phyloP scores from a whole-genome alignment of 495 filamentous ascomycete genomes.

The Bryoglossum gracile region DNA sequence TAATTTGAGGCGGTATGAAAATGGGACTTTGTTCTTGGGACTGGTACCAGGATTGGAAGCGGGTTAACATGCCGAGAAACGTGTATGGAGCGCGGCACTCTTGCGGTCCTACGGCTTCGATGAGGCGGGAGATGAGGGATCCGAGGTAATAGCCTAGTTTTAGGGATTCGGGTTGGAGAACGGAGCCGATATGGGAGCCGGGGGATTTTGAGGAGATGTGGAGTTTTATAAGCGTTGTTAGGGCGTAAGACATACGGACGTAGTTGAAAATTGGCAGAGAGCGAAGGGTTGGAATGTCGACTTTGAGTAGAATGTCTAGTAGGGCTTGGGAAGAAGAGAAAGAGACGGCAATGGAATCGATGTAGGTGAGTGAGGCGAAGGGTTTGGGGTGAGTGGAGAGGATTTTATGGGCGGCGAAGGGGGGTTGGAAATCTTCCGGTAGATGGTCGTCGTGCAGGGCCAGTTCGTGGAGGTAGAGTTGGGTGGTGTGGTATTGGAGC shows the following conservation, averaged over 20 bases:
- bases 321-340: conserved; percentile 42
- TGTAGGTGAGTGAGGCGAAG: conserved; percentile 36
- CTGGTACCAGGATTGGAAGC: conserved; percentile 10
- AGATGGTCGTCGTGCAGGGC: conserved; percentile 45
- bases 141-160: conserved; percentile 42
- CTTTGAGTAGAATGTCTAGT: conserved; percentile 38
- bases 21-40: conserved; percentile 9
- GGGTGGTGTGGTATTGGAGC: conserved; percentile 40
- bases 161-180: conserved; percentile 35
- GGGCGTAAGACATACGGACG: conserved; percentile 35
- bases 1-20: not conserved
- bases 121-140: conserved; percentile 31
- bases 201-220: conserved; percentile 39
- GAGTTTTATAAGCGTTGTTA: conserved; percentile 44
- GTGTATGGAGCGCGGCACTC: conserved; percentile 17
- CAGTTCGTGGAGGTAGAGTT: conserved; percentile 44
- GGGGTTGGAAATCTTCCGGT: conserved; percentile 39
- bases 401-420: conserved; percentile 23
- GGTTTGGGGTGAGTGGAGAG: conserved; percentile 19
- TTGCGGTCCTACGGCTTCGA: conserved; percentile 27
- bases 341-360: conserved; percentile 43
- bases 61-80: conserved; percentile 13
- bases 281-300: conserved; percentile 35
- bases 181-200: conserved; percentile 33
- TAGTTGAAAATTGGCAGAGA: conserved; percentile 41